These are phyloP conservation scores for Candida incommunis DNA, from an alignment of 805 yeast species.

Conservation along the genomic window DNA sequence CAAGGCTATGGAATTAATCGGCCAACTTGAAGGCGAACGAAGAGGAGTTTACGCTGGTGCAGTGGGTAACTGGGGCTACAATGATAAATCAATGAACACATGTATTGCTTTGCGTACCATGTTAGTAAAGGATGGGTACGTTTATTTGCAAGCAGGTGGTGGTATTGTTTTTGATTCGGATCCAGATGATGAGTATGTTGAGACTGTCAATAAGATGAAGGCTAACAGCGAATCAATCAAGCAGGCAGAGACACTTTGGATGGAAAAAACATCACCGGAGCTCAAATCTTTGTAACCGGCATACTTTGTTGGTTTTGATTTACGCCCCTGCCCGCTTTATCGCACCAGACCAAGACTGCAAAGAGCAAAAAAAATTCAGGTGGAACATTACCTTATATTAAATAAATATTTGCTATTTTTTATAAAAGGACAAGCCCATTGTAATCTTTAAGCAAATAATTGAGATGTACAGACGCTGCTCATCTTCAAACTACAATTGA, in stretches of 20 bases:
- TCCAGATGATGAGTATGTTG: slow-evolving; percentile 87
- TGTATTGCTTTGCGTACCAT: slow-evolving; percentile 96
- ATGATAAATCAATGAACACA: slow-evolving; percentile 89
- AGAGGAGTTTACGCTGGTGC: slow-evolving; percentile 98
- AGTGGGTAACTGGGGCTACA: slow-evolving; percentile 96
- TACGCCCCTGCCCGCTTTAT: too few species aligned
- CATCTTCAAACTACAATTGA: too few species aligned
- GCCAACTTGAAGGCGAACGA: slow-evolving; percentile 78
- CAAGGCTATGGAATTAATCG: slow-evolving; percentile 87
- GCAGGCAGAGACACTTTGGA: slow-evolving; percentile 63
- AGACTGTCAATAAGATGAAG: slow-evolving; percentile 94
- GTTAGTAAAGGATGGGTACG: slow-evolving; percentile 83
- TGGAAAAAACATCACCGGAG: too few species aligned
- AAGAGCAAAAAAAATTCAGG: too few species aligned
- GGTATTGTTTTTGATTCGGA: slow-evolving; percentile 95
- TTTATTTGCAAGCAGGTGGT: slow-evolving; percentile 96
- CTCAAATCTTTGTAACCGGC: too few species aligned
- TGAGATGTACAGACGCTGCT: too few species aligned
- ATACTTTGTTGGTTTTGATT: too few species aligned
- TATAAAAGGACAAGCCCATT: background rate
- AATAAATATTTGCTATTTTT: background rate
- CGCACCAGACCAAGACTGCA: too few species aligned
- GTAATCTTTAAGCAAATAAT: too few species aligned
- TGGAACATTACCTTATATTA: too few species aligned
- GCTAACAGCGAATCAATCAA: slow-evolving; percentile 82